A percentile compares a stretch with the other conserved stretches of the same genome.
Conservation (phyloP, 140 eudicot species). For the Anethum foeniculum region DNA sequence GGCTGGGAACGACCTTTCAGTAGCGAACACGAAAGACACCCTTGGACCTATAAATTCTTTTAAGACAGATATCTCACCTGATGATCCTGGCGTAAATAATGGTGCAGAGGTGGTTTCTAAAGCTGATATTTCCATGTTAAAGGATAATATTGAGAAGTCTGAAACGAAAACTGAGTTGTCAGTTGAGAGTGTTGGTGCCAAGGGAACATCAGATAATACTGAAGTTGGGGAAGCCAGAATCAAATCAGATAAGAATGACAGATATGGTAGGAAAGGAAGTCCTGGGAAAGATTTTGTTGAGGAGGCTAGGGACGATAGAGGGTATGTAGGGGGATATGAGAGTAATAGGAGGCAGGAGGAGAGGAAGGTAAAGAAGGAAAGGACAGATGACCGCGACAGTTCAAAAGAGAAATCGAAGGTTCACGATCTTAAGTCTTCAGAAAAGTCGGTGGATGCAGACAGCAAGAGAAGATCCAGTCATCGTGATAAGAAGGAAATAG, state of each 20-base stretch:
- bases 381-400: conserved; percentile 33
- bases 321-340: conserved; percentile 32
- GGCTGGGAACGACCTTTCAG: conserved; percentile 39
- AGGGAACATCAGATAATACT: conserved; percentile 26
- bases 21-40: conserved; percentile 23
- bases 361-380: conserved; percentile 34
- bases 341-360: conserved; percentile 47
- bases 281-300: conserved; percentile 23
- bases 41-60: conserved; percentile 5
- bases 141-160: conserved; percentile 12
- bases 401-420: conserved; percentile 46
- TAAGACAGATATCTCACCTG: conserved; percentile 12
- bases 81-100: conserved; percentile 4
- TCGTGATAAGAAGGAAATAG: conserved; percentile 45
- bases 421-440: conserved; percentile 25
- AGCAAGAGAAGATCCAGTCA: conserved; percentile 42
- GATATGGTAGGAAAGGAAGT: conserved; percentile 21
- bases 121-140: conserved; percentile 29
- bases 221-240: conserved; percentile 28
- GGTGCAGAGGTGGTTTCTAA: conserved; percentile 23
- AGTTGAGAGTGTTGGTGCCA: conserved; percentile 23
- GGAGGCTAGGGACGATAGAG: conserved; percentile 25
- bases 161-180: conserved; percentile 17
- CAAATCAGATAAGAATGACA: conserved; percentile 21
- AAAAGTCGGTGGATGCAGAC: conserved; percentile 38